phyloP scores from a whole-genome alignment of 2,329 filamentous ascomycete genomes.

The Chalaropsis thielavioides region DNA sequence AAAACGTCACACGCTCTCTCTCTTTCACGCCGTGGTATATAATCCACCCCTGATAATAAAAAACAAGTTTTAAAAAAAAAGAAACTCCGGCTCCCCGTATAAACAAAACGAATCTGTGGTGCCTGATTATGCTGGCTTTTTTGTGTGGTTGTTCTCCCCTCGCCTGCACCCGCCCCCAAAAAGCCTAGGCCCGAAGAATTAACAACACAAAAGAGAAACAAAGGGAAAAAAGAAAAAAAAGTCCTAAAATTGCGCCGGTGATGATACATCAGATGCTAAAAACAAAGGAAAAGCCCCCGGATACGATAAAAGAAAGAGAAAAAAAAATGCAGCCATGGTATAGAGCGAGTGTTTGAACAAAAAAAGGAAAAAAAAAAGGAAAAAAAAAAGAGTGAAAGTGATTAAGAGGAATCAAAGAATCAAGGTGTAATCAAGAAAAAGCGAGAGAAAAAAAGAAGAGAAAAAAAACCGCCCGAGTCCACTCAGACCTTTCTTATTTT shows the following conservation, averaged over 20 bases:
- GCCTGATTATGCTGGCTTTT: too few species aligned
- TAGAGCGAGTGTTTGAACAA: slow-evolving; percentile 12
- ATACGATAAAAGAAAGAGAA: not conserved
- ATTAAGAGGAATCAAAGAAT: not conserved
- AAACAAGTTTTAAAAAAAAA: not conserved
- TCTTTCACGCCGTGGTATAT: not conserved
- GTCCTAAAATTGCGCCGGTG: not conserved
- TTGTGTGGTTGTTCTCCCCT: too few species aligned
- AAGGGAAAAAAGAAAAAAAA: too few species aligned
- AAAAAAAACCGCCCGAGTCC: not conserved
- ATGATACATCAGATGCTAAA: not conserved
- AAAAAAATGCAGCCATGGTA: slow-evolving; percentile 10
- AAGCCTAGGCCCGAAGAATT: not conserved
- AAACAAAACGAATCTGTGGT: not conserved
- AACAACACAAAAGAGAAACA: too few species aligned
- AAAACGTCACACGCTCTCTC: not conserved
- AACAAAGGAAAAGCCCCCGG: not conserved
- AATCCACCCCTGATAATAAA: not conserved
- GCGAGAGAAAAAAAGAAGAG: slow-evolving; percentile 4
- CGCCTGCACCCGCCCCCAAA: too few species aligned
- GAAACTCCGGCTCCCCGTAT: not conserved
- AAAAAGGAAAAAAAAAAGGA: not conserved
- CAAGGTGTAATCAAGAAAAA: not conserved
- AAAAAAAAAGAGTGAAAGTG: not conserved
- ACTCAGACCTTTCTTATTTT: not conserved